These are phyloP conservation scores for Aspergillus wentii DNA, from an alignment of 495 filamentous ascomycete species.

Conservation along the genomic window DNA sequence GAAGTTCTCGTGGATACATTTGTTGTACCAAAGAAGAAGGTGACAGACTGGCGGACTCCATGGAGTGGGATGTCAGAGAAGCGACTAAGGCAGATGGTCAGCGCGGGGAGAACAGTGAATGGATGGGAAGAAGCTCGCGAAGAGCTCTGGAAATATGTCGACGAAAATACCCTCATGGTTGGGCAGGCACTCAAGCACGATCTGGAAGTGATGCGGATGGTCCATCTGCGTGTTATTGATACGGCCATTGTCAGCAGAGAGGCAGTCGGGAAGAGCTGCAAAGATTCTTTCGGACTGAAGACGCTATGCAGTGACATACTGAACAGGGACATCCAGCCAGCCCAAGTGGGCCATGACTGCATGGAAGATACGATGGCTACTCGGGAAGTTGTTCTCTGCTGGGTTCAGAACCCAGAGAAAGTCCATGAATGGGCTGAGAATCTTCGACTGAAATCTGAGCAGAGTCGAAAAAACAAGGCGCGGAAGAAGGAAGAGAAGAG, in stretches of 20 bases:
- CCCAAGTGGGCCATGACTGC: constrained; percentile 25
- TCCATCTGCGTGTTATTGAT: constrained; percentile 35
- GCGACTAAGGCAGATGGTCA: constrained; percentile 16
- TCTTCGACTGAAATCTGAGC: no score
- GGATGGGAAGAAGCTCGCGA: constrained; percentile 32
- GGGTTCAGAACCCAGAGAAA: constrained; percentile 15
- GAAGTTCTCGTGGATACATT: constrained; percentile 31
- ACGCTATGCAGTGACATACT: constrained; percentile 18
- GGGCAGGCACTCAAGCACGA: constrained; percentile 39
- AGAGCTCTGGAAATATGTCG: constrained; percentile 29
- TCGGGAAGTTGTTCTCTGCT: constrained; percentile 27
- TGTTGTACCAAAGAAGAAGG: constrained; percentile 22
- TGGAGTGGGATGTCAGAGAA: constrained; percentile 26
- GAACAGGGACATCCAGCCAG: constrained; percentile 18
- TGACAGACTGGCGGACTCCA: constrained; percentile 28
- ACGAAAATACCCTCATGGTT: constrained; percentile 34
- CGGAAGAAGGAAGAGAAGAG: background rate
- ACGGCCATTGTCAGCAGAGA: constrained; percentile 13
- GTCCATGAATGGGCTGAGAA: constrained; percentile 12
- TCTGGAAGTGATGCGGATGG: constrained; percentile 32
- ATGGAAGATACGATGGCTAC: constrained; percentile 28
- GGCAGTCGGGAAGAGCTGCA: constrained; percentile 6
- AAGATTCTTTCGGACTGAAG: constrained; percentile 17
- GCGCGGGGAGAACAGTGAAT: constrained; percentile 20
- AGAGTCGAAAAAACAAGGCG: background rate